Conservation (phyloP, 768 basidiomycete species). For the Auriculariales sp. region DNA sequence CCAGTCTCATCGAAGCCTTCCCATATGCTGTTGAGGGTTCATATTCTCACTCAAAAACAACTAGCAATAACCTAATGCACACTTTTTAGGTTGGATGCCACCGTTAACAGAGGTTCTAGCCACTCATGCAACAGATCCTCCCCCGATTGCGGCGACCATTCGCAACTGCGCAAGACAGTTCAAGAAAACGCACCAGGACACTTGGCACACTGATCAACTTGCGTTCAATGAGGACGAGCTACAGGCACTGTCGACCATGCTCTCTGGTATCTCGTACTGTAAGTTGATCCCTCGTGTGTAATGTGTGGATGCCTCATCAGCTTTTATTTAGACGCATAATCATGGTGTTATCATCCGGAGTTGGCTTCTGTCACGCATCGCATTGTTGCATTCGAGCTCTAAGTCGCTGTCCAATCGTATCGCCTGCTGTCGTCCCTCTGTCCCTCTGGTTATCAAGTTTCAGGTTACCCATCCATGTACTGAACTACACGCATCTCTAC, state of each 20-base stretch:
- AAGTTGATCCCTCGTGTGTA: too few species aligned
- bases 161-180: conserved; percentile 74
- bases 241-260: conserved; percentile 73
- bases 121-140: conserved; percentile 68
- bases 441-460: too few species aligned
- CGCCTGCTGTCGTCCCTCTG: too few species aligned
- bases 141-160: conserved; percentile 83
- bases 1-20: conserved; percentile 39
- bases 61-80: not conserved
- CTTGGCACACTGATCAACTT: conserved; percentile 81
- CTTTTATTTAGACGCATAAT: too few species aligned
- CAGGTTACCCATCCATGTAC: too few species aligned
- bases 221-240: conserved; percentile 83
- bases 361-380: too few species aligned
- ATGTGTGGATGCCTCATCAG: too few species aligned
- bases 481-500: too few species aligned
- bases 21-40: conserved; percentile 34
- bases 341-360: too few species aligned
- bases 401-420: too few species aligned
- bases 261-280: conserved; percentile 86
- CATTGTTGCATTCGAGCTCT: too few species aligned
- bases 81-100: conserved; percentile 27
- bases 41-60: not conserved
- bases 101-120: conserved; percentile 69
- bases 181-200: conserved; percentile 65